phyloP scores from a whole-genome alignment of 352 stramenopile genomes.

The Hyaloperonospora arabidopsidis region DNA sequence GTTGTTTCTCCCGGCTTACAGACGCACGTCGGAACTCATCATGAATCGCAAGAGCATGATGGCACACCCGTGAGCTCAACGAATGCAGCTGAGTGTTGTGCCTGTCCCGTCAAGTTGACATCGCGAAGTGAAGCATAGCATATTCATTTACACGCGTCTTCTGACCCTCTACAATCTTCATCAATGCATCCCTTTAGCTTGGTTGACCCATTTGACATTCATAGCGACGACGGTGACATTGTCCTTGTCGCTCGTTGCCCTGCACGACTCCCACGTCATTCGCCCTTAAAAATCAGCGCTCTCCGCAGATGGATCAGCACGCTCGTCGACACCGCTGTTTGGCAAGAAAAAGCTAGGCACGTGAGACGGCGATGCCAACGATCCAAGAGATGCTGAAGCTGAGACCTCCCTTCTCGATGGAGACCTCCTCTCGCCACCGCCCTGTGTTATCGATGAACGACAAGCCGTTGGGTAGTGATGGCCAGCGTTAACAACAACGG shows the following conservation, averaged over 20 bases:
- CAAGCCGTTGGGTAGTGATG: conserved; percentile 27
- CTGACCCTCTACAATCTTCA: conserved; percentile 3
- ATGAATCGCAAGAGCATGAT: conserved; percentile 72
- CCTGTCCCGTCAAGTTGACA: conserved; percentile 4
- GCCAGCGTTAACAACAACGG: conserved; percentile 35
- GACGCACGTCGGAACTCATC: conserved; percentile 79
- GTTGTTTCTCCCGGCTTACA: conserved; percentile 18
- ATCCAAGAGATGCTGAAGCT: conserved; percentile 12
- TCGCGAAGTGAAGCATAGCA: conserved; percentile 12
- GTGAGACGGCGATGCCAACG: conserved; percentile 20
- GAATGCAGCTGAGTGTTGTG: conserved; percentile 7
- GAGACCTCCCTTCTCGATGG: conserved; percentile 15
- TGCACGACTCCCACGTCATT: conserved; percentile 4
- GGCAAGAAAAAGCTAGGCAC: conserved; percentile 56
- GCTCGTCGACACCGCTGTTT: conserved; percentile 26
- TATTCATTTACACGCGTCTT: conserved; percentile 24
- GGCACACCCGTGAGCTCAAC: conserved; percentile 16
- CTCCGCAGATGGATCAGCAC: conserved; percentile 35
- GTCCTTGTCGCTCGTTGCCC: neutral
- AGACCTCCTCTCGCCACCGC: conserved; percentile 13
- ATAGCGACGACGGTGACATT: neutral
- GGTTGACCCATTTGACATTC: too few relatives aligned
- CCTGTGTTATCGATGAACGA: conserved; percentile 12
- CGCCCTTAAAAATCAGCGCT: conserved; percentile 60
- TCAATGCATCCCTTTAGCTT: too few relatives aligned